Evolutionary conservation across 148 eudicot species (phyloP), one percentile per base, ranked within the genome.

Genomic region (Vaccinium darrowii): DNA sequence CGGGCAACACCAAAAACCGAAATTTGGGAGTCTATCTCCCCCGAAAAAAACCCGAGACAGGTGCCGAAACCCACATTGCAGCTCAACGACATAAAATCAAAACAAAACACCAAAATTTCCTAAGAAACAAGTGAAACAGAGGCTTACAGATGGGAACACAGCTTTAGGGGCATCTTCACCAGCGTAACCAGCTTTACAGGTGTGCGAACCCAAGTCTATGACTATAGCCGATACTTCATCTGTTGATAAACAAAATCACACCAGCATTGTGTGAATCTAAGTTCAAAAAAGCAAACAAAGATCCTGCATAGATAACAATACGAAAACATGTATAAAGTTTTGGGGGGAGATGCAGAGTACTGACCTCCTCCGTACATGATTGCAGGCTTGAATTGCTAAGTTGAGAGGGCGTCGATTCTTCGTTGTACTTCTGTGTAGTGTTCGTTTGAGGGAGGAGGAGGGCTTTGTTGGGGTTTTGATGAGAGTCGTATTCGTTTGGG

Each of bases 141-240:
- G 8, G 77, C 90, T 85, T 90, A 97, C 99, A 67, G 98, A 97
- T 23, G 98, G 98, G 76, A 97, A 97, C 52, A 97, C 98, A 16
- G 99, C 98, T 86, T 97, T 97, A 36, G 99, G 99, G 85, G 96
- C 96, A 92, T 97, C 99, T 91, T 97, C 99, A 30, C 99, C 98
- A 14, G 99, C 98, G 74, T 95, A 95, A 36, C 99, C 99, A n/a
- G 95, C 98, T 90, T 97, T 97, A 89, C 98, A 95, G 23, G 99
- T 92, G 81, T 94, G 95, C 60, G 98, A 95, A 27, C 99, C 99
- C 88, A 97, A 84, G 89, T 97, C 98, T 52, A 97, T 67, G 74
- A 97, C 99, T 75, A 97, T 91, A 3, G 99, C 98, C 18, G 98
- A 95, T 15, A 97, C 99, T 90, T 97, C 98, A 91, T 97, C 99